phyloP scores from a whole-genome alignment of 768 basidiomycete genomes.

The Naganishia vaughanmartiniae region DNA sequence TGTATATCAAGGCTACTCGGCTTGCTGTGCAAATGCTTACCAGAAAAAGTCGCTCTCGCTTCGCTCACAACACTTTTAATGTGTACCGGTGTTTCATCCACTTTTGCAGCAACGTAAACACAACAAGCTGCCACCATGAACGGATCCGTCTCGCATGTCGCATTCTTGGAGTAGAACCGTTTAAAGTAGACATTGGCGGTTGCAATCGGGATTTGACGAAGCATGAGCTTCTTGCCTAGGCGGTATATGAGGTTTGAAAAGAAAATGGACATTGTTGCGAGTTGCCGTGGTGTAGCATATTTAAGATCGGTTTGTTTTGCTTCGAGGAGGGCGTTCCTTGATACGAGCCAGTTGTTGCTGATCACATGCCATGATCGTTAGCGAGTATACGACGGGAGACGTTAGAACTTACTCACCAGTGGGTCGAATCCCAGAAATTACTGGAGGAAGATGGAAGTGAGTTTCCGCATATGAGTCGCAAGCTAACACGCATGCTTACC shows the following conservation, averaged over 20 bases:
- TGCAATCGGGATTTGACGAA: conserved; percentile 86
- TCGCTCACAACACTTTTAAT: conserved; percentile 89
- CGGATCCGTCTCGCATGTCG: conserved; percentile 92
- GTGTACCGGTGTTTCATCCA: conserved; percentile 91
- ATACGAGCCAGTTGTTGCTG: conserved; percentile 89
- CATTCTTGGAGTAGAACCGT: conserved; percentile 94
- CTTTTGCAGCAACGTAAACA: conserved; percentile 93
- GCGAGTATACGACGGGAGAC: conserved; percentile 20
- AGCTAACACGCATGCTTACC: conserved; percentile 12
- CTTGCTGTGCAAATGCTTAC: neutral
- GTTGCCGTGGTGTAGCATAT: conserved; percentile 75
- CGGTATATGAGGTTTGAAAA: conserved; percentile 80
- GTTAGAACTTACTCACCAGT: conserved; percentile 61
- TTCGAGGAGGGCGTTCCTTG: conserved; percentile 68
- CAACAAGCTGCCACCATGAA: conserved; percentile 89
- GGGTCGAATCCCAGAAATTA: conserved; percentile 88
- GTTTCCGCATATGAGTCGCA: neutral
- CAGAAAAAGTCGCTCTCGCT: conserved; percentile 52
- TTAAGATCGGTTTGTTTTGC: conserved; percentile 74
- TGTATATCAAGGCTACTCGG: neutral
- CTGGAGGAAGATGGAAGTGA: neutral
- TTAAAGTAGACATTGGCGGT: conserved; percentile 93
- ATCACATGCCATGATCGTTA: conserved; percentile 23
- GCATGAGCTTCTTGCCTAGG: conserved; percentile 74
- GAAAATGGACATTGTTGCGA: conserved; percentile 81